Percentiles rank a stretch among this genome's conserved stretches.
phyloP scores from a whole-genome alignment of 139 green algal genomes.

The Chlamydomonas sp. region DNA sequence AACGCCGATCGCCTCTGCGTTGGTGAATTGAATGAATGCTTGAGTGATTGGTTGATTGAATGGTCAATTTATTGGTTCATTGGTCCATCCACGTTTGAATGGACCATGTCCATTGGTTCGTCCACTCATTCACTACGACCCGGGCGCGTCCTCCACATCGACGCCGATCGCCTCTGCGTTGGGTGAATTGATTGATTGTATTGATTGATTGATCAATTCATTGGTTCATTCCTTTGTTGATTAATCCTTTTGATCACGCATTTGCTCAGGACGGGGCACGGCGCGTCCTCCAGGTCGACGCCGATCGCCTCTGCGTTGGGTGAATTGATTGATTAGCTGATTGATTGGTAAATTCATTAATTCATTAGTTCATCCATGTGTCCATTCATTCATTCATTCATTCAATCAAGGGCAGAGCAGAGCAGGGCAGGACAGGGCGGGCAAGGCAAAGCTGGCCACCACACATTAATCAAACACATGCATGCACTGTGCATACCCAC shows the following conservation, averaged over 20 bases:
- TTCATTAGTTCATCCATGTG: background rate
- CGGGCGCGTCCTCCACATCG: constrained; percentile 18
- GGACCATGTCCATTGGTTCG: background rate
- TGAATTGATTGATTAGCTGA: background rate
- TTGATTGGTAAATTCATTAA: background rate
- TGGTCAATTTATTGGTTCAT: background rate
- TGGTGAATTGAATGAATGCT: background rate
- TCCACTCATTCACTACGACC: background rate
- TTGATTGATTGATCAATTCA: too few relatives aligned
- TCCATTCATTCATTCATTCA: background rate
- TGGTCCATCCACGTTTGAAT: background rate
- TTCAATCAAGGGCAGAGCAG: too few relatives aligned
- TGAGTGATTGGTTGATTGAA: background rate
- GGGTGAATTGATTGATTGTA: background rate
- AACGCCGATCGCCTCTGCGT: background rate
- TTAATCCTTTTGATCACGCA: too few relatives aligned
- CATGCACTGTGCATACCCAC: constrained; percentile 30
- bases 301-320: background rate
- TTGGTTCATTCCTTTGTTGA: too few relatives aligned
- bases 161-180: constrained; percentile 17
- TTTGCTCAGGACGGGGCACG: too few relatives aligned
- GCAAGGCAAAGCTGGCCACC: too few relatives aligned
- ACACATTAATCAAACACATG: too few relatives aligned
- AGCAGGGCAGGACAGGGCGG: too few relatives aligned
- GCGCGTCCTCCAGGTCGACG: background rate